A percentile compares a stretch with the other conserved stretches of the same genome.
phyloP scores from a whole-genome alignment of 116 monocot genomes.

The Thalassia testudinum region DNA sequence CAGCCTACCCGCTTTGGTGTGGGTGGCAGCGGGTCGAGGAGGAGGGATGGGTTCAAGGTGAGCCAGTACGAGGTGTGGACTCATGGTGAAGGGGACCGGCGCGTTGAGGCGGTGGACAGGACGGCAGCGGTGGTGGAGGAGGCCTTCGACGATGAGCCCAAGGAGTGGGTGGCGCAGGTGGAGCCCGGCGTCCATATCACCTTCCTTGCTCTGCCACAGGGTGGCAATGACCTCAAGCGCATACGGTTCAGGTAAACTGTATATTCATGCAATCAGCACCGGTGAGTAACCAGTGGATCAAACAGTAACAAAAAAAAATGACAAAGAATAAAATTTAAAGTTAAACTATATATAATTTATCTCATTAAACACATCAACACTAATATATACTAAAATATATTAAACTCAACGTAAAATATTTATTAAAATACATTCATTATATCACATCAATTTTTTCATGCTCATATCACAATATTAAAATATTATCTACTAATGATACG shows the following conservation, averaged over 20 bases:
- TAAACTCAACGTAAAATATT: too few relatives aligned
- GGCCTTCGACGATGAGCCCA: slow-evolving; percentile 27
- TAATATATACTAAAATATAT: too few relatives aligned
- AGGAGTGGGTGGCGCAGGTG: slow-evolving; percentile 91
- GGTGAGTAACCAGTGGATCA: not conserved
- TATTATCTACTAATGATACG: too few relatives aligned
- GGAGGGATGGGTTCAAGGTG: not conserved
- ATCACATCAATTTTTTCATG: too few relatives aligned
- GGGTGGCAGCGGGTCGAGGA: not conserved
- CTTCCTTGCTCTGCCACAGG: slow-evolving; percentile 53
- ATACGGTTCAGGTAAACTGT: slow-evolving; percentile 72
- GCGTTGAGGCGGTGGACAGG: not conserved
- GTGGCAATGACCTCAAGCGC: slow-evolving; percentile 80
- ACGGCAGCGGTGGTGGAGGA: slow-evolving; percentile 13
- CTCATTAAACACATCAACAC: too few relatives aligned
- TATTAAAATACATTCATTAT: too few relatives aligned
- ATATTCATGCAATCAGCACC: not conserved
- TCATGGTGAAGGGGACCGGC: slow-evolving; percentile 4
- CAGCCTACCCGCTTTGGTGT: not conserved
- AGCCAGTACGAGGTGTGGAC: slow-evolving; percentile 7
- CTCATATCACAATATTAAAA: too few relatives aligned
- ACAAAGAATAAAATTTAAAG: too few relatives aligned
- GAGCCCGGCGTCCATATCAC: slow-evolving; percentile 93
- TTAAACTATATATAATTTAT: not conserved
- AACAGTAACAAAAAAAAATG: too few relatives aligned